Conservation (phyloP, 805 yeast genomes). For the Scheffersomyces spartinae region DNA sequence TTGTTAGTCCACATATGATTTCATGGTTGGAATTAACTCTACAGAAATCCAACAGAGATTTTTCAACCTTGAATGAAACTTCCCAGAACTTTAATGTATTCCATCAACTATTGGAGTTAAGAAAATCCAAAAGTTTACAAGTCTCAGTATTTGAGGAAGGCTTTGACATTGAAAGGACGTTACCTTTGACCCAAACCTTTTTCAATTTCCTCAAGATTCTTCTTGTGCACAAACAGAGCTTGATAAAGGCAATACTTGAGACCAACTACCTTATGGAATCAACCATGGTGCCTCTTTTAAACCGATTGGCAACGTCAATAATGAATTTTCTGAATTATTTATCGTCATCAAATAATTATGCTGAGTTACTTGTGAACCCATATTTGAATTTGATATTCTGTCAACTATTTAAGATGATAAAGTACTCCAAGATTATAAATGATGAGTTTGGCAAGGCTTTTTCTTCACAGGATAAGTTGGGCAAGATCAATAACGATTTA, state of each 20-base stretch:
- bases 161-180: constrained; percentile 33
- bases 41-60: too few relatives aligned
- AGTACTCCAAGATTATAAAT: constrained; percentile 21
- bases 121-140: too few relatives aligned
- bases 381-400: constrained; percentile 20
- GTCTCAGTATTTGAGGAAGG: too few relatives aligned
- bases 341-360: constrained; percentile 1
- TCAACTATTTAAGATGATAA: constrained; percentile 23
- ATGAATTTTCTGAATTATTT: constrained; percentile 6
- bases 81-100: too few relatives aligned
- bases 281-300: constrained; percentile 1
- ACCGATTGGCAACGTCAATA: neutral
- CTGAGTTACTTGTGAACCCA: constrained; percentile 10
- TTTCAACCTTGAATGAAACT: too few relatives aligned
- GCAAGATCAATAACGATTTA: constrained; percentile 25
- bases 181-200: neutral
- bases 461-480: constrained; percentile 14
- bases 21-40: too few relatives aligned
- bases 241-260: constrained; percentile 12
- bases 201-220: constrained; percentile 1
- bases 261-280: neutral
- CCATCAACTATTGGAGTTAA: too few relatives aligned
- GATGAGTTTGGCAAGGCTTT: constrained; percentile 12
- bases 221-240: constrained; percentile 14
- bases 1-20: constrained; percentile 31